Evolutionary conservation across 257 asterid genomes (phyloP), one percentile per base, ranked within the genome.

Genomic region (Ehretia macrophylla): DNA sequence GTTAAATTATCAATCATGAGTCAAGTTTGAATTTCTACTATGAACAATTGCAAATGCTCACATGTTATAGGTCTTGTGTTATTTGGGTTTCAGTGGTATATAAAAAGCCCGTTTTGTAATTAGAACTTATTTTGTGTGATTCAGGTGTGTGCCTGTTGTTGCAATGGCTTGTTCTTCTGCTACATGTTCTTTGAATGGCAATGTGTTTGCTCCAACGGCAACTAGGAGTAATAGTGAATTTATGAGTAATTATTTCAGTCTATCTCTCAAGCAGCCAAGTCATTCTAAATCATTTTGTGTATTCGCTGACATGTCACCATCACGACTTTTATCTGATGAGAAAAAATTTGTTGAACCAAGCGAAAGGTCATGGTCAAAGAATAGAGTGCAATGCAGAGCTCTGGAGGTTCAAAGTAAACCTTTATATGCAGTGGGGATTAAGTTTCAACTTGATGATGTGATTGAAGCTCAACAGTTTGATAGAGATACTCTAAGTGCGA

Each of bases 381-480:
- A 27, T 27, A 27, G 76, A 59, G 19, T 77, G 44, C 56, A 65
- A 40, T 88, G 95, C 72, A 65, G 69, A 37, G 83, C 90, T 1
- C 56, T 88, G 56, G 75, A 76, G 50, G 77, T 82, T 40, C 86
- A 75, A 63, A 70, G 60, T 3, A 64, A 66, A 39, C 72, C 80
- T 66, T 56, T 70, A 1, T 55, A 58, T 58, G 39, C 68, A 8
- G 20, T 45, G 23, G 92, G 84, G 46, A 84, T 66, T 46, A 92
- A 81, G 67, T 89, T 81, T 74, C 95, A 79, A 6, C 83, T 92
- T 8, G 83, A 83, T 53, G 94, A 92, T 65, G 81, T 88, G 32
- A 86, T 92, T 60, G 96, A 92, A 68, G 84, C 97, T 64, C 99
- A 88, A 72, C 96, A 92, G 69, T 92, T 92, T 64, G 97, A 88